These are phyloP conservation scores for Croton setiger DNA, from an alignment of 441 rosid species.

Conservation along the genomic window DNA sequence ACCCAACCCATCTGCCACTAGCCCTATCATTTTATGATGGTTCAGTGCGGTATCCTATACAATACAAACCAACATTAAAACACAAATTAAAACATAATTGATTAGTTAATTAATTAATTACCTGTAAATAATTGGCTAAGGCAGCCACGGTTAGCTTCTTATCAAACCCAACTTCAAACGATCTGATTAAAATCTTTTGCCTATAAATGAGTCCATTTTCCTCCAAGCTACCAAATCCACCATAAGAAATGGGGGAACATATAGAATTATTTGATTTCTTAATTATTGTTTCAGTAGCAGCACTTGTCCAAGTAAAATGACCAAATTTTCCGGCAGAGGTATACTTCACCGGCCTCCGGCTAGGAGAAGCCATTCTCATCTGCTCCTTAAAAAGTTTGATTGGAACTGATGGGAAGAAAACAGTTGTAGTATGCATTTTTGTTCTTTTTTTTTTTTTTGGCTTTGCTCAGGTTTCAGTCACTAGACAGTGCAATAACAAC, in stretches of 20 bases:
- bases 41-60: slow-evolving; percentile 35
- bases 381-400: background rate
- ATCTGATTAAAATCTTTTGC: slow-evolving; percentile 33
- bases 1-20: slow-evolving; percentile 35
- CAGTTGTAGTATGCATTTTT: too few species aligned
- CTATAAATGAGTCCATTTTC: slow-evolving; percentile 30
- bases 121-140: slow-evolving; percentile 37
- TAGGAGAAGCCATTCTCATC: background rate
- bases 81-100: too few species aligned
- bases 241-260: background rate
- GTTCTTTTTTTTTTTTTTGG: too few species aligned
- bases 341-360: background rate
- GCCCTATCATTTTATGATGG: slow-evolving; percentile 25
- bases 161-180: slow-evolving; percentile 34
- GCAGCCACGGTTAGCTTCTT: slow-evolving; percentile 28
- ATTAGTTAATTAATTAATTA: background rate
- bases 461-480: too few species aligned
- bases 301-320: background rate
- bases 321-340: too few species aligned
- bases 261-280: too few species aligned
- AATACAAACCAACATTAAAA: slow-evolving; percentile 7
- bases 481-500: too few species aligned
- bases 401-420: background rate
- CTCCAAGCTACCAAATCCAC: slow-evolving; percentile 25
- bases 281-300: background rate